Percentiles rank a stretch among this genome's conserved stretches.
Conservation (phyloP, 768 basidiomycete genomes). For the Auricularia sp. region DNA sequence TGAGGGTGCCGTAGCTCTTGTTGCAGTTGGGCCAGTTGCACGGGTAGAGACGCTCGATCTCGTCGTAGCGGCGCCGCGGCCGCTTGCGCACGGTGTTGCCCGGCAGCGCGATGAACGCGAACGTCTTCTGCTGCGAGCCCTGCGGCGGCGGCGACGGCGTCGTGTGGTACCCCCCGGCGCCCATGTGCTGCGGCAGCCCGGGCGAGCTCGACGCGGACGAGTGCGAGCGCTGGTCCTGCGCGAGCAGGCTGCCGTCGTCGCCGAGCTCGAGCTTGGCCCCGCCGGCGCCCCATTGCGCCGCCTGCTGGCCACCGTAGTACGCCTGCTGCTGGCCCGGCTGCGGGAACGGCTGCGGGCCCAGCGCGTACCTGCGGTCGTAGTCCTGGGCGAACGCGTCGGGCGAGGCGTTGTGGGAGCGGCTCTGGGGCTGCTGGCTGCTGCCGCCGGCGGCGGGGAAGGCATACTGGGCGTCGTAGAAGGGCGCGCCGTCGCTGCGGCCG, state of each 20-base stretch:
- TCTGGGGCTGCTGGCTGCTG: neutral
- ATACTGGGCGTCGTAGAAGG: neutral
- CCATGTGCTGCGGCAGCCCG: neutral
- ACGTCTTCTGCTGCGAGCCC: slow-evolving; percentile 39
- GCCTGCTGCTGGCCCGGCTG: no score
- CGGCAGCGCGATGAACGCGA: slow-evolving; percentile 72
- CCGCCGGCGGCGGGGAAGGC: neutral
- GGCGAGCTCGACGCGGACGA: neutral
- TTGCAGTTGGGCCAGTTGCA: slow-evolving; percentile 60
- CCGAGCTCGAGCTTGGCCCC: neutral
- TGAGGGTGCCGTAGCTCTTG: slow-evolving; percentile 88
- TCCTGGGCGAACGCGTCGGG: neutral
- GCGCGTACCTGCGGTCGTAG: neutral
- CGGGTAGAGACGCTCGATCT: slow-evolving; percentile 87
- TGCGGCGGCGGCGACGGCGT: slow-evolving; percentile 1
- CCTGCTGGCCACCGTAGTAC: no score
- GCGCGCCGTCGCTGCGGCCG: neutral
- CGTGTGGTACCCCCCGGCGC: neutral
- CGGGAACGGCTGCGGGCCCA: neutral
- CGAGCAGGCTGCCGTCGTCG: neutral
- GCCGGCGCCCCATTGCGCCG: no score
- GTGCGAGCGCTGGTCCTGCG: neutral
- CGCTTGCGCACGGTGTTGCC: slow-evolving; percentile 76
- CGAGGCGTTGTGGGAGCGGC: neutral
- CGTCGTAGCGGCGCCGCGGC: slow-evolving; percentile 80